A percentile compares a stretch with the other conserved stretches of the same genome.
phyloP scores from a whole-genome alignment of 345 rosid genomes.

The Pelargonium nanum region DNA sequence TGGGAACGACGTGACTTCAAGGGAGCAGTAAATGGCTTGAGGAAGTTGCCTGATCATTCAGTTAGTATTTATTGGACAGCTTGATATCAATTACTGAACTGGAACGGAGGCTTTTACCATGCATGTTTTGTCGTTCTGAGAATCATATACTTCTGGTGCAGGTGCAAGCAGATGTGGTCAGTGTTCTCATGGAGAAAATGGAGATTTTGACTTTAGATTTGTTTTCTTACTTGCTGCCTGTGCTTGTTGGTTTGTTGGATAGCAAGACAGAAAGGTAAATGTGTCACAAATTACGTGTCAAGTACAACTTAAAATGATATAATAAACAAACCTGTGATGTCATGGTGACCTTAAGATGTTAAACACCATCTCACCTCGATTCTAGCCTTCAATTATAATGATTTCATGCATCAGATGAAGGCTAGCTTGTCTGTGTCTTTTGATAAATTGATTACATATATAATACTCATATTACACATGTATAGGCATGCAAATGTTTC shows the following conservation, averaged over 20 bases:
- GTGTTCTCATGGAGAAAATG: conserved; percentile 70
- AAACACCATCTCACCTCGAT: background rate
- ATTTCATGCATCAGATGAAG: background rate
- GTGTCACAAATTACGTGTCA: no score
- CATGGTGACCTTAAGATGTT: background rate
- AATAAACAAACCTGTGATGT: no score
- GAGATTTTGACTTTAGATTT: conserved; percentile 72
- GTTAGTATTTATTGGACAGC: conserved; percentile 41
- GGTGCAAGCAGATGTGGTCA: conserved; percentile 88
- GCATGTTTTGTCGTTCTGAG: conserved; percentile 4
- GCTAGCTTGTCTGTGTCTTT: background rate
- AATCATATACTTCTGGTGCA: conserved; percentile 23
- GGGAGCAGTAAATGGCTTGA: conserved; percentile 71
- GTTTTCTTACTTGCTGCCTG: conserved; percentile 76
- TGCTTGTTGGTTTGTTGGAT: conserved; percentile 74
- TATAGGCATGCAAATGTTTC: conserved; percentile 65
- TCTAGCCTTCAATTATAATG: no score
- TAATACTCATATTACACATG: background rate
- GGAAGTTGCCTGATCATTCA: conserved; percentile 83
- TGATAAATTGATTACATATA: background rate
- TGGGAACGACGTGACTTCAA: conserved; percentile 70
- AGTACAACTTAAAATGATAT: no score
- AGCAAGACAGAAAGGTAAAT: conserved; percentile 79
- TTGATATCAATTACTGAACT: background rate
- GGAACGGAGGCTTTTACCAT: background rate